Evolutionary conservation across 768 basidiomycete genomes (phyloP).

Genomic region (Mrakia gelida): DNA sequence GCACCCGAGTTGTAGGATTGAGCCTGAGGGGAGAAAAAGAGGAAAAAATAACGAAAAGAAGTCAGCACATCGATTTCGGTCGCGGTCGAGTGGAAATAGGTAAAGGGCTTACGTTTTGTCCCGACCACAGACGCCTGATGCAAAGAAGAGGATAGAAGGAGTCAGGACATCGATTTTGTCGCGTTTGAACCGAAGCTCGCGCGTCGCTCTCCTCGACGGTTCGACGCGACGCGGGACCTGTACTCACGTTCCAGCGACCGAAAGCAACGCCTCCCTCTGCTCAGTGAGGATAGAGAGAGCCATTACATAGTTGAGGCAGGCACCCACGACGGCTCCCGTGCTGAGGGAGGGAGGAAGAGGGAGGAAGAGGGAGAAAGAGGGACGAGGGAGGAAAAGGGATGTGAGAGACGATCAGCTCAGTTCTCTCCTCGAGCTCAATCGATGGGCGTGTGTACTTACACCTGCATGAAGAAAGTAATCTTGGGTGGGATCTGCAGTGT

Average conservation of each 20-base stretch:
- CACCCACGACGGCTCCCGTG: neutral
- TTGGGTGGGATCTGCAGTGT: slow-evolving; percentile 34
- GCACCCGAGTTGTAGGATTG: slow-evolving; percentile 42
- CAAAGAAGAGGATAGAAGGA: no score
- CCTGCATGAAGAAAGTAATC: slow-evolving; percentile 37
- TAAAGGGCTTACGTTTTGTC: no score
- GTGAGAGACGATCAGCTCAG: neutral
- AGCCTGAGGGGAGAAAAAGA: slow-evolving; percentile 33
- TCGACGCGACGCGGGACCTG: no score
- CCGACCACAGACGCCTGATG: no score
- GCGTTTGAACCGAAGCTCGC: no score
- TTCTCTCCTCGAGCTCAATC: neutral
- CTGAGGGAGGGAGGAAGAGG: slow-evolving; percentile 33
- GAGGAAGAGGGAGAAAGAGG: slow-evolving; percentile 27
- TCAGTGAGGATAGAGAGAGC: slow-evolving; percentile 1
- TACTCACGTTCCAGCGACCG: slow-evolving; percentile 31
- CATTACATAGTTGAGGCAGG: slow-evolving; percentile 42
- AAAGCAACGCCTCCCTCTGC: slow-evolving; percentile 23
- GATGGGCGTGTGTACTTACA: slow-evolving; percentile 12
- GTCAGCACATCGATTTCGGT: no score
- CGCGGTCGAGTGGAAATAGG: no score
- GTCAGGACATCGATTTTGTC: no score
- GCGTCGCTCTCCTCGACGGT: no score
- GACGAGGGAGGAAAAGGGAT: neutral
- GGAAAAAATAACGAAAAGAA: no score